Base-by-base conservation (phyloP, 2,329 filamentous ascomycete genomes). In the Fusarium acutatum region DNA sequence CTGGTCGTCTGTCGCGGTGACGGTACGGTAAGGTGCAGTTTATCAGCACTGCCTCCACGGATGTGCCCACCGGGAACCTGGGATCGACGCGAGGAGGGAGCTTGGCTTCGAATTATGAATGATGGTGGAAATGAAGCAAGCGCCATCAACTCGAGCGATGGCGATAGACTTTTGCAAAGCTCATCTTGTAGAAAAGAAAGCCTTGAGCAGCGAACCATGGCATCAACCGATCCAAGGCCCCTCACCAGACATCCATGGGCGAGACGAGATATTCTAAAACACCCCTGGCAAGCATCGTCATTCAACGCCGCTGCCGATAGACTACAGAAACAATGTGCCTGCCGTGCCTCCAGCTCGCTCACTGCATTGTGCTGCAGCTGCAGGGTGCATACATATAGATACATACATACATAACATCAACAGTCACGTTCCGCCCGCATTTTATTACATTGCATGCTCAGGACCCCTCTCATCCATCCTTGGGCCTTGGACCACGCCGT, bases 31-130 rank as follows among this genome's bases (percentile, higher is more conserved):
- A 38, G 63, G 54, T 69, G 64, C 65, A 69, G 46, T 68, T 71
- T 64, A 73, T 58, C 71, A 72, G 76, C 76, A 78, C 76, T 77
- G 76, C 76, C 76, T 78, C 76, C 72, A 77, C 72, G 74, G 67
- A 73, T 78, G 76, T 77, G 75, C 72, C 76, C 75, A 78, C 72
- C 58, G 38, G 61, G 63, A 52, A 40, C 49, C 59, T 69, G 60
- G 63, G 76, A 78, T 78, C 75, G 76, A 70, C 76, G 67, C 62
- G 73, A 75, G 60, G 65, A 71, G 66, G 52, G 49, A 64, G 44
- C 69, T 71, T 70, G 69, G 59, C 40, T 40, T 52, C 69, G 61
- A 67, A 56, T 63, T 71, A 67, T 67, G 69, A 69, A 75, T 38
- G 67, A 67, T 63, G 59, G 57, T 49, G 64, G 67, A 75, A 69